Conservation (phyloP, 495 filamentous ascomycete genomes). For the Trichoderma reesei region DNA sequence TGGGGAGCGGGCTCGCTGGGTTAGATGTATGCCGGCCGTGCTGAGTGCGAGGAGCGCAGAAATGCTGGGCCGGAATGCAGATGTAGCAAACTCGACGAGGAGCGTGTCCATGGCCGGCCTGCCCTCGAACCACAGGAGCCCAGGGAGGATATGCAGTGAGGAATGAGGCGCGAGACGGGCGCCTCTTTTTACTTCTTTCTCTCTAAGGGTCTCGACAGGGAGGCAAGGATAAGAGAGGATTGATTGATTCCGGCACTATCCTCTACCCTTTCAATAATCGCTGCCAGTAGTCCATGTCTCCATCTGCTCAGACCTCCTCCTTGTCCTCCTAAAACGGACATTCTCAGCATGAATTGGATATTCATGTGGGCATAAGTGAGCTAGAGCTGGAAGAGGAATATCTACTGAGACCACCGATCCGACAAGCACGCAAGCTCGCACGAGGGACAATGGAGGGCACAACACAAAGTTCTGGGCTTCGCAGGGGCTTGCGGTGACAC, state of each 20-base stretch:
- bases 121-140: slow-evolving; percentile 3
- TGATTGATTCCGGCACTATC: too few relatives aligned
- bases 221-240: too few relatives aligned
- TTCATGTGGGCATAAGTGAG: too few relatives aligned
- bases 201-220: too few relatives aligned
- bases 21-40: not conserved
- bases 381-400: too few relatives aligned
- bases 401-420: too few relatives aligned
- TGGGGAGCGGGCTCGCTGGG: not conserved
- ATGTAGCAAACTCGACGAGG: not conserved
- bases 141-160: not conserved
- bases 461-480: not conserved
- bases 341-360: too few relatives aligned
- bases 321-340: too few relatives aligned
- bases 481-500: not conserved
- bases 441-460: not conserved
- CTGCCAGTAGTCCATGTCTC: too few relatives aligned
- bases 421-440: not conserved
- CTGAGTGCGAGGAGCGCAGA: slow-evolving; percentile 1
- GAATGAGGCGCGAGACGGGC: not conserved
- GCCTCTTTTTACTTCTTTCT: too few relatives aligned
- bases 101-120: not conserved
- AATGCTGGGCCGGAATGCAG: slow-evolving; percentile 5
- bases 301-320: too few relatives aligned
- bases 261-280: too few relatives aligned